phyloP scores from a whole-genome alignment of 768 basidiomycete genomes.

The Rhodotorula taiwanensis region DNA sequence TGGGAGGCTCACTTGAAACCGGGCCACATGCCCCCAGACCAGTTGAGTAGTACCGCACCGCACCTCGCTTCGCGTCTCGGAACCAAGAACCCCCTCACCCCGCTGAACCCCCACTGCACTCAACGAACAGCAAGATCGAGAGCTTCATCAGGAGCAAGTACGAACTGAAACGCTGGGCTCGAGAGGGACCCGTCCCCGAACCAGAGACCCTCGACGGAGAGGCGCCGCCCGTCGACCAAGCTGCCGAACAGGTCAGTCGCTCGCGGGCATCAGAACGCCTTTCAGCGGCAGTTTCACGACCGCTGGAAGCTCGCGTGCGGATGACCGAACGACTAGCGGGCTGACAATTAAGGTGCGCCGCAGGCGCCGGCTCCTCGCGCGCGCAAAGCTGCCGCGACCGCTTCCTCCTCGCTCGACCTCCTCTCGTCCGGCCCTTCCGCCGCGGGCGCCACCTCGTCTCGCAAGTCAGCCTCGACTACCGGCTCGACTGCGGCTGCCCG shows the following conservation, averaged over 20 bases:
- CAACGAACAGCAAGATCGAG: constrained; percentile 78
- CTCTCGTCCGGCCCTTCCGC: too few relatives aligned
- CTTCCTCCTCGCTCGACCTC: constrained; percentile 31
- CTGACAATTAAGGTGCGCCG: too few relatives aligned
- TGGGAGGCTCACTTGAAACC: constrained; percentile 94
- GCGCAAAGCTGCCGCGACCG: constrained; percentile 14
- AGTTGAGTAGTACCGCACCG: constrained; percentile 55
- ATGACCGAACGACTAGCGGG: too few relatives aligned
- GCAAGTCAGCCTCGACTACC: too few relatives aligned
- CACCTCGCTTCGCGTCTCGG: constrained; percentile 3
- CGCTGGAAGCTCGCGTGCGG: too few relatives aligned
- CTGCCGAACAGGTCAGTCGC: neutral
- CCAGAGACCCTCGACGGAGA: constrained; percentile 67
- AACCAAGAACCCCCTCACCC: neutral
- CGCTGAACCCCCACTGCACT: neutral
- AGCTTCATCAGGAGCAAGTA: constrained; percentile 96
- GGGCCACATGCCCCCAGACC: constrained; percentile 87
- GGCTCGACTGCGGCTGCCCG: too few relatives aligned
- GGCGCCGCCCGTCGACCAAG: neutral
- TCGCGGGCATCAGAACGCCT: neutral
- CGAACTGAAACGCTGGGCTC: constrained; percentile 84
- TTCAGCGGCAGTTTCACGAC: too few relatives aligned
- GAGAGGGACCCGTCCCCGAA: constrained; percentile 83
- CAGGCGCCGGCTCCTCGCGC: constrained; percentile 8
- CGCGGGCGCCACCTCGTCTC: constrained; percentile 9